Conservation (phyloP, 2,329 filamentous ascomycete genomes). For the Diaporthe nobilis region DNA sequence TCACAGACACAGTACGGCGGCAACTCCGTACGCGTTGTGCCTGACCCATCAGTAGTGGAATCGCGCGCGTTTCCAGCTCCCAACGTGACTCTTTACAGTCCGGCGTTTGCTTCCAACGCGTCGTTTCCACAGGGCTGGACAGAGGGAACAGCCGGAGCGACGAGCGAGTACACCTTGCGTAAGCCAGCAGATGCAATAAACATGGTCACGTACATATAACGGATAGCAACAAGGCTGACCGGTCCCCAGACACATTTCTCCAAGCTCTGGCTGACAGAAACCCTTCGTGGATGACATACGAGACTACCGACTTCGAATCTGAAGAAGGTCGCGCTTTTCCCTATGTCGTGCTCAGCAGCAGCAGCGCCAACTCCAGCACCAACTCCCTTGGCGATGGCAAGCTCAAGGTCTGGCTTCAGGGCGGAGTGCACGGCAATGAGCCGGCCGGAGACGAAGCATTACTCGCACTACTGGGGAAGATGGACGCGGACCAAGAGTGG, state of each 20-base stretch:
- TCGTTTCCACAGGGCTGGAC: neutral
- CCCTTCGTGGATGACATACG: constrained; percentile 15
- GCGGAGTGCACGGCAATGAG: constrained; percentile 11
- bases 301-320: neutral
- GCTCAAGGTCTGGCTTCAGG: constrained; percentile 25
- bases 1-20: constrained; percentile 15
- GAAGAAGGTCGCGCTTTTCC: constrained; percentile 5
- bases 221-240: neutral
- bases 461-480: constrained; percentile 15
- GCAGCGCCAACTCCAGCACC: neutral
- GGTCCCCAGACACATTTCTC: neutral
- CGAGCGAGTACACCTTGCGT: constrained; percentile 1
- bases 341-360: constrained; percentile 8
- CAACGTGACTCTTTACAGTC: neutral
- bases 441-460: constrained; percentile 15
- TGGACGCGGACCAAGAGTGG: constrained; percentile 18
- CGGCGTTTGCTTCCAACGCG: neutral
- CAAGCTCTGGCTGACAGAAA: neutral
- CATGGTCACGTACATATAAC: neutral
- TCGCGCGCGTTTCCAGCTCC: neutral
- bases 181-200: neutral
- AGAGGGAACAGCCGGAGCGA: constrained; percentile 9
- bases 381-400: neutral
- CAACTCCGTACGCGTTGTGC: constrained; percentile 7
- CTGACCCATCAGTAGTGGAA: constrained; percentile 8